Evolutionary conservation across 2,329 filamentous ascomycete species (phyloP), one percentile per base, ranked within the genome.

Genomic region (Calonectria honghensis): DNA sequence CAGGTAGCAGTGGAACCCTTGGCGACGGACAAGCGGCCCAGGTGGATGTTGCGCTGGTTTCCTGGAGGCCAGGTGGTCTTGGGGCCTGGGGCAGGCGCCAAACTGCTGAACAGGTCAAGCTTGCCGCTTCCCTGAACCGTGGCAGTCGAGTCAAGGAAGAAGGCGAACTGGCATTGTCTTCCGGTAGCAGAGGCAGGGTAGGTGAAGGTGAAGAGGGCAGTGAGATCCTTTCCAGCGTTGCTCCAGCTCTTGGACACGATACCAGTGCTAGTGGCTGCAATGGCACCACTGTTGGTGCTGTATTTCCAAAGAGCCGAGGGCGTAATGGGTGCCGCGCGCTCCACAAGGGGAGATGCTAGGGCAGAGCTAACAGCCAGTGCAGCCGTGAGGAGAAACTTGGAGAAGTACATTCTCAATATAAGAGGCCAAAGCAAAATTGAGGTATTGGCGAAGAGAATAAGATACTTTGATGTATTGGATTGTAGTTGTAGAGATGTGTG

Each of bases 181-280:
- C 79, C 81, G 14, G 71, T 50, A 1, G 76, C 69, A 6, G 54
- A 74, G 35, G 68, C 54, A 64, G 79, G 79, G 66, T 83, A 82
- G n/a, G 75, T 78, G 51, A 83, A 83, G 61, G 80, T 82, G 32
- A 82, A 39, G 50, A 83, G 81, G 57, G 81, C 77, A 37, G 80
- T 83, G 69, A 77, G 74, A 72, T 83, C 81, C 59, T 81, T 73
- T 68, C 79, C 78, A 2, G 48, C 64, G 75, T 82, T 80, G 73
- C 69, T 69, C 51, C 76, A 74, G 11, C 54, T 72, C 70, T 82
- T 81, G 50, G 66, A 72, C 20, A 82, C 72, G 0, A 75, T n/a
- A 14, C 77, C 77, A 3, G 41, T 39, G 27, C 27, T 27, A 1
- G 75, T 74, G 24, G 70, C n/a, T 27, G 67, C 61, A 70, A 81